Base-by-base conservation (phyloP, 306 rosid species). In the Nissolia schottii region DNA sequence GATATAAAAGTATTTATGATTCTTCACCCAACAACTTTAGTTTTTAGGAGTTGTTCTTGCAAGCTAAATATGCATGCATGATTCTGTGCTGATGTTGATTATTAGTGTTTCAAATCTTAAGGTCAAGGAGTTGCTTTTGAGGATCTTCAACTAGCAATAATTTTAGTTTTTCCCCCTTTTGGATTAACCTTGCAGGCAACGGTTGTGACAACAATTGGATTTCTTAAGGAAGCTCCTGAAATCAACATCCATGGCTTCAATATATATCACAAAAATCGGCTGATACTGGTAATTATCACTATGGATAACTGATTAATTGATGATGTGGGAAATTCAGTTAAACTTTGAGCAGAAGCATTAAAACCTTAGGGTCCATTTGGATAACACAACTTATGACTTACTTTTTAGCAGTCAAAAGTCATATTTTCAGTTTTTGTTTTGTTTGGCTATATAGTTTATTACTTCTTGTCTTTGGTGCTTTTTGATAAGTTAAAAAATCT, bases 241-340 rank as follows among this genome's bases (percentile, higher is more conserved):
- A 80, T 87, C 69, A 49, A 41, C 61, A 34, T 83, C 56, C 98
- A 88, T 19, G 98, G 98, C 72, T 93, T 93, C 87, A 90, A 86
- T 71, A 63, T 93, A 54, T 90, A 93, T 87, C 92, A 93, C 83
- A 93, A 89, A 80, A 93, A 90, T 73, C 92, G 98, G 67, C 71
- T 93, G 70, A 93, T 93, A 73, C 57, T 87, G 88, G 98, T 91
- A 80, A 81, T 77, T 73, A 50, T 46, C 13, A 0, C 40, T n/a
- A 57, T 76, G 40, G 41, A 67, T 55, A 40, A 16, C 25, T 13
- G 22, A 13, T 54, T 64, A 14, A 28, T n/a, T 5, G 5, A 53
- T 48, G 34, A 23, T 7, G 43, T 4, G 75, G 15, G 24, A 48
- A 16, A 22, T 49, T 3, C 14, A 50, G 28, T 32, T 27, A 76